These are phyloP conservation scores for Lantana camara DNA, from an alignment of 257 asterid genomes.

Conservation along the genomic window DNA sequence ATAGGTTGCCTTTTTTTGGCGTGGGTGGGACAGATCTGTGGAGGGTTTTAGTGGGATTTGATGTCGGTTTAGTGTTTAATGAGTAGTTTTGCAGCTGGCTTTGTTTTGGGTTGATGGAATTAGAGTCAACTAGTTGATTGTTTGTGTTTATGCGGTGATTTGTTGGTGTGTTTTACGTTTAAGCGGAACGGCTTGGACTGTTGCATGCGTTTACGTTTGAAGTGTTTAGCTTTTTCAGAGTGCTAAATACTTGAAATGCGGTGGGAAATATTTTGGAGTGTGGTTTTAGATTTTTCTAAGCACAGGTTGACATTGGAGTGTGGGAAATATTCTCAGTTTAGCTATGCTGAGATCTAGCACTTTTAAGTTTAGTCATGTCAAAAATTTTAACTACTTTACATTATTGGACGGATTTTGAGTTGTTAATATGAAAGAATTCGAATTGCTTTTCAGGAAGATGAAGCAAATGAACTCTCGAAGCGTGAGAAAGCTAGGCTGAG, in stretches of 20 bases:
- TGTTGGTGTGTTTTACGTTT: neutral
- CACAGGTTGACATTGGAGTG: no score
- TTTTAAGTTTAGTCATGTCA: neutral
- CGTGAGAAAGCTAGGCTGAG: constrained; percentile 75
- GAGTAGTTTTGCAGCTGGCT: constrained; percentile 1
- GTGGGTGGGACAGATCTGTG: constrained; percentile 26
- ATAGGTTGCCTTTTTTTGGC: neutral
- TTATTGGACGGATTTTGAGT: neutral
- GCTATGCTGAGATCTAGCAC: neutral
- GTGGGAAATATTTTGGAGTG: neutral
- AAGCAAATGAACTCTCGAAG: constrained; percentile 57
- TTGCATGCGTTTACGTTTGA: neutral
- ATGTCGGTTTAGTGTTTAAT: neutral
- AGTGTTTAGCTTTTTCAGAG: neutral
- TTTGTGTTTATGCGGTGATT: neutral
- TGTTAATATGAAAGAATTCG: neutral
- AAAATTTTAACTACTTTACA: neutral
- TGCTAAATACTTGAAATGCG: neutral
- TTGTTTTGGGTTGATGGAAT: constrained; percentile 1
- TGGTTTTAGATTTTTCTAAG: no score
- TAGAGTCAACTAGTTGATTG: neutral
- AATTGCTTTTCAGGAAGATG: constrained; percentile 53
- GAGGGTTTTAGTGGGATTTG: neutral
- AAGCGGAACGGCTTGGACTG: neutral
- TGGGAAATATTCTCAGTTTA: constrained; percentile 15